These are phyloP conservation scores for Dacryopinax spathularia DNA, from an alignment of 768 basidiomycete species.

Conservation along the genomic window DNA sequence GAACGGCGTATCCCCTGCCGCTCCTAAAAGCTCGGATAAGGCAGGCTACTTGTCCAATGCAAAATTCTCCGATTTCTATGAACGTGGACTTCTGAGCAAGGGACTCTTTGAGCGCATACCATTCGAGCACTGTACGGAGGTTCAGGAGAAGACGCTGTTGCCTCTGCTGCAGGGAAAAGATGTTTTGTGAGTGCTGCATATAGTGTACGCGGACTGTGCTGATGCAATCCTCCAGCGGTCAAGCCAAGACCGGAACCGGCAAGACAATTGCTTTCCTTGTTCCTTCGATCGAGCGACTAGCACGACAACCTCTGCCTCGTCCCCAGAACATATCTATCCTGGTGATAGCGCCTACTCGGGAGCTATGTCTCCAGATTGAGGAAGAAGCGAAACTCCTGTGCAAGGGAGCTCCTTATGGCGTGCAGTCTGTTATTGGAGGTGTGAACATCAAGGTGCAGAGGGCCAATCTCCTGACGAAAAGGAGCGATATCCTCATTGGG, in stretches of 20 bases:
- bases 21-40: not conserved
- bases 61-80: constrained; percentile 12
- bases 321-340: constrained; percentile 18
- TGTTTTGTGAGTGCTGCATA: constrained; percentile 11
- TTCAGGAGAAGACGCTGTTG: constrained; percentile 20
- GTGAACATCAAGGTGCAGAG: constrained; percentile 21
- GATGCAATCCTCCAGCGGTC: constrained; percentile 9
- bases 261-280: constrained; percentile 32
- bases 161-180: constrained; percentile 16
- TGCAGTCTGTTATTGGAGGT: constrained; percentile 42
- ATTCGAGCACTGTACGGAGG: constrained; percentile 20
- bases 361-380: constrained; percentile 17
- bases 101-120: constrained; percentile 14
- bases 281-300: constrained; percentile 24
- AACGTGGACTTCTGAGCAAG: constrained; percentile 5
- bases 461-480: constrained; percentile 15
- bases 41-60: not conserved
- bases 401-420: constrained; percentile 29
- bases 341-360: constrained; percentile 28
- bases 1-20: not conserved
- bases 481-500: constrained; percentile 7
- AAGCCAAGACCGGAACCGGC: constrained; percentile 43
- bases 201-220: not conserved
- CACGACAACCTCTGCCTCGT: constrained; percentile 15
- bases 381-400: constrained; percentile 25